These are phyloP conservation scores for Termitomyces sp. DNA, from an alignment of 768 basidiomycete species.

Conservation along the genomic window DNA sequence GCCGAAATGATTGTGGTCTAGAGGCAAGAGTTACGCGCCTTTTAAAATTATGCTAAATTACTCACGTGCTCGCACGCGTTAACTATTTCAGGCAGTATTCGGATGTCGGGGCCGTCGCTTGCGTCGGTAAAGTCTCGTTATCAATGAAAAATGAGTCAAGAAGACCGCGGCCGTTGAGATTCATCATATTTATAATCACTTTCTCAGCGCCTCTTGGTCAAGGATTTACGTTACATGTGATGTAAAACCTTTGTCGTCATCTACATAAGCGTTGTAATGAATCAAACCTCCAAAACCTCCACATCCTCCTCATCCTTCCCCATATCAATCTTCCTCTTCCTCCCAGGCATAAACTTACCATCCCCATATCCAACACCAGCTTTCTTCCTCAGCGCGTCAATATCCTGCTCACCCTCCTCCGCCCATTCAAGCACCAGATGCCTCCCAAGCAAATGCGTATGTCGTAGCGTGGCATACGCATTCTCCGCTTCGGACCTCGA, in stretches of 20 bases:
- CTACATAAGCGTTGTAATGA: not conserved
- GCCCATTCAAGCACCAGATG: constrained; percentile 97
- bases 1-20: not conserved
- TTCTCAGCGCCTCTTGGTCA: too few relatives aligned
- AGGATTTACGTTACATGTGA: too few relatives aligned
- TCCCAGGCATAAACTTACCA: constrained; percentile 65
- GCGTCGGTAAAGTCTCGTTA: not conserved
- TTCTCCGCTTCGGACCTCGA: constrained; percentile 87
- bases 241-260: too few relatives aligned
- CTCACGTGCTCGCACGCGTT: constrained; percentile 5
- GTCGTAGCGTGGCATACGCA: constrained; percentile 78
- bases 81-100: not conserved
- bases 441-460: constrained; percentile 93
- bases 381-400: constrained; percentile 73
- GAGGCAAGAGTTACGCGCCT: constrained; percentile 3
- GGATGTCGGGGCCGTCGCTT: not conserved
- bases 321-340: constrained; percentile 65
- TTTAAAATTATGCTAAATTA: not conserved
- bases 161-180: too few relatives aligned
- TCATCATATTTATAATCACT: not conserved
- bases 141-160: not conserved
- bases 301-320: constrained; percentile 34
- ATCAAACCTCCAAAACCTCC: constrained; percentile 25
- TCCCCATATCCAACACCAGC: constrained; percentile 73
- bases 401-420: constrained; percentile 71